Percentiles rank a stretch among this genome's conserved stretches.
phyloP scores from a whole-genome alignment of 192 early-diverging fungal species.

The Rhizophlyctis rosea region DNA sequence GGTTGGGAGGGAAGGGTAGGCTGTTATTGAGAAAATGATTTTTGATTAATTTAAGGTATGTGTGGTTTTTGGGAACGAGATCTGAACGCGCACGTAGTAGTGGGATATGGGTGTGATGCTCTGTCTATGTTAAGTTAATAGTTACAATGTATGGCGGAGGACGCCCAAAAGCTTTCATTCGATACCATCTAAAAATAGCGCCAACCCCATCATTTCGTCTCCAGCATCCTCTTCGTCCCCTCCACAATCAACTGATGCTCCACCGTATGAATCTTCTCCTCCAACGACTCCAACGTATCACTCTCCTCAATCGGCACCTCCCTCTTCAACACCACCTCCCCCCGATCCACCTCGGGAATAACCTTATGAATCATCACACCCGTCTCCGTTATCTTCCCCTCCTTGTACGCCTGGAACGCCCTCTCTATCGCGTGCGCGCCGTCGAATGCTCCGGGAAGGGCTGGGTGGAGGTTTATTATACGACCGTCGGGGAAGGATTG shows the following conservation, averaged over 20 bases:
- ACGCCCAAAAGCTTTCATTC: too few relatives aligned
- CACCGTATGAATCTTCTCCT: slow-evolving; percentile 81
- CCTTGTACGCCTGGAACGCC: slow-evolving; percentile 83
- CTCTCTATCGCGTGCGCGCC: slow-evolving; percentile 95
- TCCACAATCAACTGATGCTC: slow-evolving; percentile 89
- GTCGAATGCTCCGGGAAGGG: slow-evolving; percentile 93
- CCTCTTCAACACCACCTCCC: slow-evolving; percentile 79
- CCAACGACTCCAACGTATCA: slow-evolving; percentile 79
- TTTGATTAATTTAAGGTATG: too few relatives aligned
- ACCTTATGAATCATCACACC: slow-evolving; percentile 83
- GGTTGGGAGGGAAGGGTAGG: too few relatives aligned
- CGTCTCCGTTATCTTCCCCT: slow-evolving; percentile 57
- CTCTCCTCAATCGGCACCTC: slow-evolving; percentile 70
- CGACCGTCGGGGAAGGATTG: slow-evolving; percentile 57
- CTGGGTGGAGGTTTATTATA: slow-evolving; percentile 96
- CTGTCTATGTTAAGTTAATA: too few relatives aligned
- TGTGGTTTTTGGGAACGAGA: too few relatives aligned
- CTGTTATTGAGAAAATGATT: too few relatives aligned
- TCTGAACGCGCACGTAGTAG: too few relatives aligned
- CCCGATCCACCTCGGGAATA: slow-evolving; percentile 93
- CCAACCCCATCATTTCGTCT: too few relatives aligned
- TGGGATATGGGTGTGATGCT: too few relatives aligned
- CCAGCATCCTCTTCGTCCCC: slow-evolving; percentile 48
- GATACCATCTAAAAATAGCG: too few relatives aligned
- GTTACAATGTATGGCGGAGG: too few relatives aligned